These are phyloP conservation scores for Xeromyces bisporus DNA, from an alignment of 495 filamentous ascomycete species.

Conservation along the genomic window DNA sequence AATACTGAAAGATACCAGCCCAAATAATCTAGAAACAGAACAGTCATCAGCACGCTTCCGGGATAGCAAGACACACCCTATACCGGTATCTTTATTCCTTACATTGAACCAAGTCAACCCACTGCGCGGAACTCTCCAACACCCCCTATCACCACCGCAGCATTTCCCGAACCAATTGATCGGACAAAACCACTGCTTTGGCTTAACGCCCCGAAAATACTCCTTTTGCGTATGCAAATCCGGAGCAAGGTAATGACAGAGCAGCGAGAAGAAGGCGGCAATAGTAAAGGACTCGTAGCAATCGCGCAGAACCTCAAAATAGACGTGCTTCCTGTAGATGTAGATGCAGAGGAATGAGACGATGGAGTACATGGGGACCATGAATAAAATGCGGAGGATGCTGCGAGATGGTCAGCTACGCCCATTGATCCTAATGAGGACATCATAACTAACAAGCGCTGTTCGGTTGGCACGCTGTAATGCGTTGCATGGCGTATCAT, in stretches of 20 bases:
- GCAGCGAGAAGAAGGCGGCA: slow-evolving; percentile 46
- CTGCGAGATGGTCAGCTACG: no score
- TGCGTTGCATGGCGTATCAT: slow-evolving; percentile 50
- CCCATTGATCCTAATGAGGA: no score
- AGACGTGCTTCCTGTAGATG: slow-evolving; percentile 53
- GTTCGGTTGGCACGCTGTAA: slow-evolving; percentile 50
- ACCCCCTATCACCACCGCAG: slow-evolving; percentile 39
- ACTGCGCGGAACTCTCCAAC: slow-evolving; percentile 42
- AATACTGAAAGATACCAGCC: slow-evolving; percentile 60
- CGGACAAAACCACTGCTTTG: slow-evolving; percentile 49
- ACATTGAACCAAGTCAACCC: slow-evolving; percentile 90
- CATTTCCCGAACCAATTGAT: slow-evolving; percentile 44
- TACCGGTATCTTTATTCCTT: slow-evolving; percentile 6
- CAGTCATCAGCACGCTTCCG: no score
- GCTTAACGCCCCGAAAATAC: slow-evolving; percentile 45
- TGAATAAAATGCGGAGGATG: slow-evolving; percentile 63
- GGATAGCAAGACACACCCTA: no score
- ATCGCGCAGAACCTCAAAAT: slow-evolving; percentile 50
- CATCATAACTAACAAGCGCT: slow-evolving; percentile 46
- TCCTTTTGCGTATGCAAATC: slow-evolving; percentile 56
- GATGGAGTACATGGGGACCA: slow-evolving; percentile 55
- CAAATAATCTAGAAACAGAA: slow-evolving; percentile 42
- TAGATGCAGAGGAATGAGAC: slow-evolving; percentile 48
- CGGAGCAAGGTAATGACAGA: slow-evolving; percentile 56
- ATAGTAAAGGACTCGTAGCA: slow-evolving; percentile 74